Base-by-base conservation (phyloP, 2,329 filamentous ascomycete genomes). In the Aspergillus hiratsukae region DNA sequence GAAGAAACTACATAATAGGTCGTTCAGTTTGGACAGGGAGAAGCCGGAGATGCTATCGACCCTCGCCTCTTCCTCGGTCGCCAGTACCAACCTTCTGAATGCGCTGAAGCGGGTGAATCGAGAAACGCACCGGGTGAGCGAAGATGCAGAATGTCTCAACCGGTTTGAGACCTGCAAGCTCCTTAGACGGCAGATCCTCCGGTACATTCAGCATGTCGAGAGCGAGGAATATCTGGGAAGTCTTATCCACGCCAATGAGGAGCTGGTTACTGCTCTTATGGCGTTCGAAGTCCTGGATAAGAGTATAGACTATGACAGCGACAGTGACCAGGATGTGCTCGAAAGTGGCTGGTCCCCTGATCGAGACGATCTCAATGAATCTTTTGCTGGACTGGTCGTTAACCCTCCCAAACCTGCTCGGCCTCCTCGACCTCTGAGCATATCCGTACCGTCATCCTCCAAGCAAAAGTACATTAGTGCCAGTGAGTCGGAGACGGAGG, bases 201-300 rank as follows among this genome's bases (percentile, higher is more conserved):
- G 91, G 55, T 97, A 97, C 71, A 96, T 97, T 61, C 91, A 97
- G 69, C 83, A 91, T 51, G 88, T 97, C 11, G 90, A 96, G 70
- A 87, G 86, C 8, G 93, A 97, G 68, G 87, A 97, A 67, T 97
- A 89, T 81, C 86, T 99, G 8, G 94, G 93, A 45, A 87, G 90
- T 58, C 81, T 99, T 4, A 86, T 99, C 19, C 90, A 94, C 67
- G 92, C 93, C 61, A 97, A 99, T 67, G 94, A 99, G 66, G 90
- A 96, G 73, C 86, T 99, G n/a, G 90, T 97, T 43, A 88, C 88
- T 59, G 91, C 92, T 1, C 81, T 99, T 56, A 96, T 96, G 84
- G 89, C 91, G 0, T 99, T 91, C 69, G 93, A 97, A 74, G 90
- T 97, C 65, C 84, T 97, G 61, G 93, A 99, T 70, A 80, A 79